phyloP scores from a whole-genome alignment of 192 early-diverging fungal species.

The Coemansia sp. region DNA sequence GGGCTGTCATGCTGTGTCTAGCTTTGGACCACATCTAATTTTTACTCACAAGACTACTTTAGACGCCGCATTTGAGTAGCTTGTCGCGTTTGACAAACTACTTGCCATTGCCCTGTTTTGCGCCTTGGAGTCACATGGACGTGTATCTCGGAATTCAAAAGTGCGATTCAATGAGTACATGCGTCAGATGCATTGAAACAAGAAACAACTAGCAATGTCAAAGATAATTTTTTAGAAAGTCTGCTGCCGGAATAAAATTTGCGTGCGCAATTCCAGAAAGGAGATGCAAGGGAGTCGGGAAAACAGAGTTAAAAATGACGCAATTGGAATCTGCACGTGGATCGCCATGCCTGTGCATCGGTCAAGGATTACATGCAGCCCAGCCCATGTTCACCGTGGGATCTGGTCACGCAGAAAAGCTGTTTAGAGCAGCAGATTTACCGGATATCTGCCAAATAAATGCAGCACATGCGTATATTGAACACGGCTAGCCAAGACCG shows the following conservation, averaged over 20 bases:
- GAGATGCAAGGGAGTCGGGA: neutral
- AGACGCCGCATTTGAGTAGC: too few relatives aligned
- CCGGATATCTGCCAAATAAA: neutral
- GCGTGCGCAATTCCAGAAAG: neutral
- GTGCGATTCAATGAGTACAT: neutral
- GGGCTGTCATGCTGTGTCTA: neutral
- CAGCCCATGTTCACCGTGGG: neutral
- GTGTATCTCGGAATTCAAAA: neutral
- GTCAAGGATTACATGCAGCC: neutral
- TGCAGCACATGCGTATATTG: neutral
- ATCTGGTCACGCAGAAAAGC: neutral
- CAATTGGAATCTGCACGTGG: neutral
- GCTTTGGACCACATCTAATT: neutral
- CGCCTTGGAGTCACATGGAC: neutral
- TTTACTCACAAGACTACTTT: neutral
- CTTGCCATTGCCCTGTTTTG: neutral
- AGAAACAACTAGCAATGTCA: too few relatives aligned
- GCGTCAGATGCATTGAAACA: too few relatives aligned
- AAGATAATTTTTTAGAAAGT: neutral
- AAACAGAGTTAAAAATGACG: neutral
- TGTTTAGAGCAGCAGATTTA: neutral
- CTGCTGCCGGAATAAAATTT: neutral
- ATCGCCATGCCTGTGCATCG: neutral
- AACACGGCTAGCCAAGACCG: slow-evolving; percentile 8
- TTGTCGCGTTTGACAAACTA: too few relatives aligned